Percentiles rank a stretch among this genome's conserved stretches.
Conservation (phyloP, 768 basidiomycete species). For the Tylopilus intermedius region DNA sequence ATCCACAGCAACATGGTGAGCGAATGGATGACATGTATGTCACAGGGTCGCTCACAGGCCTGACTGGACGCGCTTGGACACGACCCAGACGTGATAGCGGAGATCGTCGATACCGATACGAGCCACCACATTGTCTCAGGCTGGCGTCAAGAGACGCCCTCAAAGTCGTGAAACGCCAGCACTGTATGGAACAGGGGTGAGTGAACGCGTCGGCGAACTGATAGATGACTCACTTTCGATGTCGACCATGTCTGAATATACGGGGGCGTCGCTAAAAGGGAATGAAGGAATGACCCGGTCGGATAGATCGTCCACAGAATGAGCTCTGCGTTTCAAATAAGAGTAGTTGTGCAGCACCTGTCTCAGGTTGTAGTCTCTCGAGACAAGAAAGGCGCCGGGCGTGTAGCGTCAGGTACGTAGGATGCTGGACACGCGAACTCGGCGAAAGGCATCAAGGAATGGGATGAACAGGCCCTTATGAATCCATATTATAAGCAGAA, state of each 20-base stretch:
- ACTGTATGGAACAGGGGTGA: conserved; percentile 14
- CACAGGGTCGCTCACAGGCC: conserved; percentile 10
- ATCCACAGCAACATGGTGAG: background rate
- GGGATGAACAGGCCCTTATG: background rate
- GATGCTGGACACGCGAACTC: conserved; percentile 4
- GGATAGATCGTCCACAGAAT: conserved; percentile 4
- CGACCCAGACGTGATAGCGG: conserved; percentile 34
- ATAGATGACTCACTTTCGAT: conserved; percentile 36
- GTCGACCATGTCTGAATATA: conserved; percentile 39
- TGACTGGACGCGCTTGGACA: conserved; percentile 25
- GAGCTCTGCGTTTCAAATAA: background rate
- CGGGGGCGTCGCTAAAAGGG: conserved; percentile 25
- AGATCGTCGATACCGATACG: conserved; percentile 24
- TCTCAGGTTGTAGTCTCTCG: conserved; percentile 21
- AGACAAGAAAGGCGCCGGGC: conserved; percentile 29
- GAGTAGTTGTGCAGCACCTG: conserved; percentile 28
- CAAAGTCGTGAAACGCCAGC: conserved; percentile 31
- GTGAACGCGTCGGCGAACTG: background rate
- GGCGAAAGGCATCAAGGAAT: conserved; percentile 6
- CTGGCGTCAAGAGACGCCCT: conserved; percentile 33
- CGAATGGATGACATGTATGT: background rate
- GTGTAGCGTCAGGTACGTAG: conserved; percentile 18
- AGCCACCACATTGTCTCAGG: conserved; percentile 21
- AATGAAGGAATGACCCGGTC: conserved; percentile 32
- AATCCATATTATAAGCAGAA: no score